Base-by-base conservation (phyloP, 331 rosid genomes). In the Erythrophleum ivorense region DNA sequence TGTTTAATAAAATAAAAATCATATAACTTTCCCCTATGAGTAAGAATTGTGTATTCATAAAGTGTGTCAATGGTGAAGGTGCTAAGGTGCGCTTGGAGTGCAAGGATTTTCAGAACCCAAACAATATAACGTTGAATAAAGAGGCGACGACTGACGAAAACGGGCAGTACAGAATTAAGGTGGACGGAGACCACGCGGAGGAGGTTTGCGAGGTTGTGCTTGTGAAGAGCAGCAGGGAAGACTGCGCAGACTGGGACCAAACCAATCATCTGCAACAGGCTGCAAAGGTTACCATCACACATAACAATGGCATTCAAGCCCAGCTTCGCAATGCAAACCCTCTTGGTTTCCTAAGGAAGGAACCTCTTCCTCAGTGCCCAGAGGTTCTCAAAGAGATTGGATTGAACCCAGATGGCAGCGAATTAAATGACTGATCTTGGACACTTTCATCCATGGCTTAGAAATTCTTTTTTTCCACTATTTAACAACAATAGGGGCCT, bases 111-210 rank as follows among this genome's bases (percentile, higher is more conserved):
- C 88, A 91, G 0, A 87, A 87, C 0, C 15, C 69, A 4, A 85
- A 75, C 57, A 86, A 73, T 6, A 43, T 90, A 48, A 88, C 92
- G 1, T 89, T 84, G 74, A 80, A 7, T 54, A 72, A 59, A 19
- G 91, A 90, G 9, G 84, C 72, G 1, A 62, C 4, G 36, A 95
- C 98, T 0, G 86, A 89, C 10, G 1, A 13, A 54, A 40, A 0
- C 0, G 2, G 0, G 91, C 92, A 6, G 1, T 95, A 95, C 89
- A 54, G 2, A 1, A 7, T 92, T 4, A 77, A 77, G 3, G 90
- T 90, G 16, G 88, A 88, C 0, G 94, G 93, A 18, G 97, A 93
- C 50, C 97, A 93, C 6, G 97, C 85, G 31, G 97, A 92, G 11
- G 98, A 95, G 43, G 34, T 57, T 0, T 92, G 98, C 48, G 77